Evolutionary conservation across 768 basidiomycete species (phyloP), one percentile per base, ranked within the genome.

Genomic region (Gautieria morchelliformis): DNA sequence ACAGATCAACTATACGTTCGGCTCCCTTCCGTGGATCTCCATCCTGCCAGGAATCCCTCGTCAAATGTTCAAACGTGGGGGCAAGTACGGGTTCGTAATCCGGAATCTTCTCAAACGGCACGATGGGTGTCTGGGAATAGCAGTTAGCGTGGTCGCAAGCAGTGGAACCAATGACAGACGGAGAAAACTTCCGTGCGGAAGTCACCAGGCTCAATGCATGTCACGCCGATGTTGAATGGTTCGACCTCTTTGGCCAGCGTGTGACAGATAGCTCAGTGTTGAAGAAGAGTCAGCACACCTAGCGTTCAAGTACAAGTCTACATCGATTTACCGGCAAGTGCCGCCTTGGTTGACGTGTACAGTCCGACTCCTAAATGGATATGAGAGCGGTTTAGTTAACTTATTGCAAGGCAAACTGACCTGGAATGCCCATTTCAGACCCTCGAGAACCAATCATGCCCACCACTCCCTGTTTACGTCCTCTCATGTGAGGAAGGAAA

Each of bases 301-400:
- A 47, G 11, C n/a, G 6, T 33, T 15, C 5, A 37, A 30, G 3
- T 52, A 5, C 15, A 30, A 37, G 27, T 27, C 27, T 37, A 33
- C 22, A 33, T 48, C 12, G 7, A 15, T 22, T 15, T 35, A 19
- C 10, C 17, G 4, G 22, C 20, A 12, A 40, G 22, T 12, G 49
- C 14, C 22, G 49, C 15, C n/a, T 57, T 35, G 12, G 50, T 3
- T 9, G 37, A n/a, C 61, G 7, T 60, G 69, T 33, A 69, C 68
- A 15, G 14, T 14, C 50, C 27, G 22, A 6, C 32, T 46, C 20
- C 22, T 67, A 63, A 53, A 20, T 63, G 60, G 68, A 59, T 63
- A 71, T 63, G 77, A 78, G 0, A 74, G 74, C 0, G 71, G 59
- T 47, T 47, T n/a, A n/a, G n/a, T 30, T 14, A 52, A 14, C 5